phyloP scores from a whole-genome alignment of 1,284 basidiomycete species.

The Ceratobasidium theobromae region DNA sequence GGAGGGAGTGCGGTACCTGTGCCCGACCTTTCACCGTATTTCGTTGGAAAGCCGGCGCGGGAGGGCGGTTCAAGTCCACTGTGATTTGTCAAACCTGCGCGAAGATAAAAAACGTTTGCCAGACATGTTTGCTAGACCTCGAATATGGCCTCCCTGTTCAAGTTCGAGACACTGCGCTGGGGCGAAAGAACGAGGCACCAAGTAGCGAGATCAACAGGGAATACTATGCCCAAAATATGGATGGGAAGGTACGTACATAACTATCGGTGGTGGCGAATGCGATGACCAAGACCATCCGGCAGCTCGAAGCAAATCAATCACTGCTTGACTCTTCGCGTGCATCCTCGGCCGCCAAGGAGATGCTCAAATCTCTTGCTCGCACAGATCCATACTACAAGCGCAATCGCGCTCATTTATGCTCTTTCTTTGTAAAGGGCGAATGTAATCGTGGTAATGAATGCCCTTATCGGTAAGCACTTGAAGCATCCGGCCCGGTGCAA shows the following conservation, averaged over 20 bases:
- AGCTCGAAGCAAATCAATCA: constrained; percentile 71
- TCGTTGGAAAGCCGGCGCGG: constrained; percentile 94
- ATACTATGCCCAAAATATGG: constrained; percentile 97
- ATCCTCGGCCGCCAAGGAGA: constrained; percentile 84
- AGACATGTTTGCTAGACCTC: constrained; percentile 94
- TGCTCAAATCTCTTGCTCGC: constrained; percentile 91
- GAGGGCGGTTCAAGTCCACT: constrained; percentile 94
- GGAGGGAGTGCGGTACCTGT: constrained; percentile 93
- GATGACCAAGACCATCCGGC: constrained; percentile 5
- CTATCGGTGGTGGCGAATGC: background rate
- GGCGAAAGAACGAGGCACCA: constrained; percentile 83
- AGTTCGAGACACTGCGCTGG: constrained; percentile 94
- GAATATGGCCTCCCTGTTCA: constrained; percentile 97
- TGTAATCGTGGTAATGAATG: constrained; percentile 91
- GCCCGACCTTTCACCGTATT: constrained; percentile 96
- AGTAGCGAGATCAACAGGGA: constrained; percentile 96
- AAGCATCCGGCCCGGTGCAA: background rate
- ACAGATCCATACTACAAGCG: constrained; percentile 97
- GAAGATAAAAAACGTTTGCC: constrained; percentile 98
- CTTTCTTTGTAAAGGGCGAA: constrained; percentile 94
- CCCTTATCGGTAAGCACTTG: constrained; percentile 71
- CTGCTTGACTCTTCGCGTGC: constrained; percentile 68
- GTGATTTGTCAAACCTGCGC: constrained; percentile 99
- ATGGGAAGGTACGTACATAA: constrained; percentile 64
- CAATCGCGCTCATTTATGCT: constrained; percentile 91